These are phyloP conservation scores for Beauveria caledonica DNA, from an alignment of 2,329 filamentous ascomycete species.

Conservation along the genomic window DNA sequence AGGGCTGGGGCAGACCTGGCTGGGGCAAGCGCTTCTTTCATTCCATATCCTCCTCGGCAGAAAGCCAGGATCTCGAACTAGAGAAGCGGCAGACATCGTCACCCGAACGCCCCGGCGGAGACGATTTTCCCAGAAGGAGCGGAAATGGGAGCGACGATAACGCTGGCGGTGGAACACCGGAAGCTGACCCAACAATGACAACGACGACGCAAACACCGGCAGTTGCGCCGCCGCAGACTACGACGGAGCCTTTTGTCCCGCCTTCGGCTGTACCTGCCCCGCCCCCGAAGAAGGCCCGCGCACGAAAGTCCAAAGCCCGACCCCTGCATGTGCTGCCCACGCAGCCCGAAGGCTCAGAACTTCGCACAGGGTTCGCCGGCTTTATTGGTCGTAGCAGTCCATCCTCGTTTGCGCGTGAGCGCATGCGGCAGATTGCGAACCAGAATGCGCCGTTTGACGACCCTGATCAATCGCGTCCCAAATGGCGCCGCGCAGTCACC, in stretches of 20 bases:
- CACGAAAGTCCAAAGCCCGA: slow-evolving; percentile 13
- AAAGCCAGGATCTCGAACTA: slow-evolving; percentile 8
- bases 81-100: slow-evolving; percentile 4
- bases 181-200: neutral
- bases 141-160: neutral
- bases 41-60: slow-evolving; percentile 17
- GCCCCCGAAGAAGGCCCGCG: slow-evolving; percentile 13
- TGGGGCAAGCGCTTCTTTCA: slow-evolving; percentile 26
- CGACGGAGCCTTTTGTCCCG: neutral
- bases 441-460: slow-evolving; percentile 36
- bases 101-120: neutral
- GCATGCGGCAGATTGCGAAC: slow-evolving; percentile 35
- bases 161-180: neutral
- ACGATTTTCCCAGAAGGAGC: neutral
- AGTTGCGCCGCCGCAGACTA: neutral
- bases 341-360: slow-evolving; percentile 28
- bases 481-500: slow-evolving; percentile 34
- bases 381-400: slow-evolving; percentile 30
- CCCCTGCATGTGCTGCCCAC: slow-evolving; percentile 27
- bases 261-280: neutral
- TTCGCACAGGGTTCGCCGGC: slow-evolving; percentile 17
- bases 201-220: neutral
- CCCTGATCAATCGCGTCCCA: slow-evolving; percentile 30
- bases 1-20: slow-evolving; percentile 21
- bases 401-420: slow-evolving; percentile 35